Base-by-base conservation (phyloP, 768 basidiomycete genomes). In the Podaxis carcinomalis region DNA sequence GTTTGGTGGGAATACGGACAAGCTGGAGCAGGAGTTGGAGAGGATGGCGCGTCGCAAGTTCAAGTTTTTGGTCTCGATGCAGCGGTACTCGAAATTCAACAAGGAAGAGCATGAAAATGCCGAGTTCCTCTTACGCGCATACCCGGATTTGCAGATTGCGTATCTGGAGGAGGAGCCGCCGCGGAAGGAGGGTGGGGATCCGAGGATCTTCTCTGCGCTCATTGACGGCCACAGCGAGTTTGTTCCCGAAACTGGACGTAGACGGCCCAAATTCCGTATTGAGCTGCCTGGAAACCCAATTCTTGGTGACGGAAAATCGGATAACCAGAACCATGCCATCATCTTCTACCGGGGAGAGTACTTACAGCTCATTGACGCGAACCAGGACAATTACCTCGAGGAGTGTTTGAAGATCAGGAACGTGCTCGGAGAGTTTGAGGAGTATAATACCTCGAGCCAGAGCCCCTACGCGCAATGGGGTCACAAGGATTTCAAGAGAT, bases 261-360 rank as follows among this genome's bases (percentile, higher is more conserved):
- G 97, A 49, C 79, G 89, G 36, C 96, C 97, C 68, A 99, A 99
- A 78, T 99, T 98, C 86, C 87, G 95, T 61, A 93, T 99, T 72
- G 96, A 99, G 76, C 82, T 98, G 14, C 97, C 97, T 49, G 97
- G 97, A 25, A 99, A 99, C 77, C 97, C 97, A 0, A 99, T 99
- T 77, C 84, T 98, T 55, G 97, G 96, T 62, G 97, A 99, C 69
- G 97, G 97, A 61, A 99, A 99, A 77, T 96, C 94, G 25, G 97
- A 99, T 79, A 99, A 99, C 75, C 97, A 98, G 83, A 98, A 99
- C 74, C 97, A 99, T 67, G 96, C 97, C 28, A 95, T 99, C 74
- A 87, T 99, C 74, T 99, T 98, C 80, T 98, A 98, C 77, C 93
- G 97, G 63, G 97, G 97, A 67, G 97, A 98, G 77, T 99, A 98